A percentile compares a stretch with the other conserved stretches of the same genome.
phyloP scores from a whole-genome alignment of 2,329 filamentous ascomycete species.

The Huntiella savannae region DNA sequence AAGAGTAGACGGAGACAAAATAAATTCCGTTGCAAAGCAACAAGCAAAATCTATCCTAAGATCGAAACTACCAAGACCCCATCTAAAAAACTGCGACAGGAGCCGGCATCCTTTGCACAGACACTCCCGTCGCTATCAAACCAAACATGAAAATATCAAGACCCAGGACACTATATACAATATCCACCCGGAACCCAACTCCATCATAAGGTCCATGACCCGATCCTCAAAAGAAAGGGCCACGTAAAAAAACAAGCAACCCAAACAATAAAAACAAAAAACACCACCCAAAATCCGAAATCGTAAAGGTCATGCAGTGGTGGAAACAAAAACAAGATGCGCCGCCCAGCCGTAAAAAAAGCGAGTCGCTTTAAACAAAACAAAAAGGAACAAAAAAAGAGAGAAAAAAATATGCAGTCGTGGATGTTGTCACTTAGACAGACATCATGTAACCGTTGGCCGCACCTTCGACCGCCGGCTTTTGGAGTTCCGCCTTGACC shows the following conservation, averaged over 20 bases:
- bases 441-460: slow-evolving; percentile 60
- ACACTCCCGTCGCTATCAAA: slow-evolving; percentile 5
- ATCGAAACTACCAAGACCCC: neutral
- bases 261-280: slow-evolving; percentile 1
- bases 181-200: neutral
- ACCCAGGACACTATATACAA: slow-evolving; percentile 3
- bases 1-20: no score
- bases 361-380: neutral
- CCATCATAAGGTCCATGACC: neutral
- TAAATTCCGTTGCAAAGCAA: no score
- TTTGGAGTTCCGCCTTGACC: slow-evolving; percentile 10
- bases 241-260: slow-evolving; percentile 1
- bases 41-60: neutral
- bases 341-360: no score
- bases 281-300: neutral
- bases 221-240: neutral
- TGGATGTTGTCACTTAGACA: slow-evolving; percentile 25
- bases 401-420: neutral
- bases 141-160: slow-evolving; percentile 7
- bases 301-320: slow-evolving; percentile 2
- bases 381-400: slow-evolving; percentile 1
- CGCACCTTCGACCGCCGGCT: slow-evolving; percentile 1
- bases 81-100: neutral
- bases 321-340: no score
- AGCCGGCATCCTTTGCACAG: slow-evolving; percentile 11